A percentile compares a stretch with the other conserved stretches of the same genome.
phyloP scores from a whole-genome alignment of 1,284 basidiomycete species.

The Pseudozyma pruni region DNA sequence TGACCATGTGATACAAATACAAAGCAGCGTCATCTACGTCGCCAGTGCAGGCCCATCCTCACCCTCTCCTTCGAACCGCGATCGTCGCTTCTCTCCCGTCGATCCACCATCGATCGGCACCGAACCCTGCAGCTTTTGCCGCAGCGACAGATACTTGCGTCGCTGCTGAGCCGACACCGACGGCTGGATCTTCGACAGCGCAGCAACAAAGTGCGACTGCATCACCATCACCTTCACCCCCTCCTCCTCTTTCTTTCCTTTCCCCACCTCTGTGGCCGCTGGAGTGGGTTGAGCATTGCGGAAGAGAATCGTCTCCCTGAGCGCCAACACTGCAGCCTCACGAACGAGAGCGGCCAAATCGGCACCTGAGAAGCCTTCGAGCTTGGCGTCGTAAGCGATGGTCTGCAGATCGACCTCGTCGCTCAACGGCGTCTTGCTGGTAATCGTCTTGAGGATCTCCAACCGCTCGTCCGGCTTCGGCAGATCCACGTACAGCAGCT shows the following conservation, averaged over 20 bases:
- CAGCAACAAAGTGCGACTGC: conserved; percentile 77
- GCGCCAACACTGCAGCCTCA: conserved; percentile 84
- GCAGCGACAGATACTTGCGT: conserved; percentile 74
- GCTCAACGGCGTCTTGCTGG: conserved; percentile 81
- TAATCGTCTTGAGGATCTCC: conserved; percentile 77
- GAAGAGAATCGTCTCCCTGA: conserved; percentile 72
- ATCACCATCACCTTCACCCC: conserved; percentile 63
- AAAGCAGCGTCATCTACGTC: background rate
- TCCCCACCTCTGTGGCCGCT: background rate
- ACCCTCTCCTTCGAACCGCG: conserved; percentile 10
- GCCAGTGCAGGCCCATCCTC: conserved; percentile 23
- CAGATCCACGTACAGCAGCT: conserved; percentile 93
- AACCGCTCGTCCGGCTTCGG: conserved; percentile 80
- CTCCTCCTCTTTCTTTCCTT: conserved; percentile 16
- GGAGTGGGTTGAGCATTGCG: conserved; percentile 19
- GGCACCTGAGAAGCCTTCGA: conserved; percentile 64
- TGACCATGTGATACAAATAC: conserved; percentile 17
- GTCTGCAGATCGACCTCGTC: conserved; percentile 44
- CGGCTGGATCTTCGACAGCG: conserved; percentile 84
- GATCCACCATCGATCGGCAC: conserved; percentile 29
- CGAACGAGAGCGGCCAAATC: conserved; percentile 65
- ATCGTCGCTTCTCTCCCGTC: conserved; percentile 3
- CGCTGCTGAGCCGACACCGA: conserved; percentile 85
- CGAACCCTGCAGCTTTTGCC: conserved; percentile 42
- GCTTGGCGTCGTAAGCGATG: conserved; percentile 51